phyloP scores from a whole-genome alignment of 768 basidiomycete species.

The Cytidiella melzeri region DNA sequence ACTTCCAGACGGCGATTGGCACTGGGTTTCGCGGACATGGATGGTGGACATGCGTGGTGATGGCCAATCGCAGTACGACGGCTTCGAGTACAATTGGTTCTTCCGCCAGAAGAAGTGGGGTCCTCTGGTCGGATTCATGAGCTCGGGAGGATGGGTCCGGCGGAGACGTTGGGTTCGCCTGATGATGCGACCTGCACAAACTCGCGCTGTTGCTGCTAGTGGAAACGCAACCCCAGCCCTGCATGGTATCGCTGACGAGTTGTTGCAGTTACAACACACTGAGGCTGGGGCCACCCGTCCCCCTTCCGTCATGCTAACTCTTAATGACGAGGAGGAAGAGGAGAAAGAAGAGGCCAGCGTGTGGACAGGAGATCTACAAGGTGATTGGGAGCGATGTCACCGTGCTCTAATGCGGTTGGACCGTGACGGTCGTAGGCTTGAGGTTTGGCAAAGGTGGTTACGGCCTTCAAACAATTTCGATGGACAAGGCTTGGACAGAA shows the following conservation, averaged over 20 bases:
- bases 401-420: constrained; percentile 45
- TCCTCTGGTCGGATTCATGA: constrained; percentile 49
- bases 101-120: constrained; percentile 68
- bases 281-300: constrained; percentile 16
- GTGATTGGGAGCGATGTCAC: constrained; percentile 58
- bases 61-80: constrained; percentile 74
- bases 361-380: constrained; percentile 50
- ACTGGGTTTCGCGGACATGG: constrained; percentile 75
- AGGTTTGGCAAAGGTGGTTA: constrained; percentile 73
- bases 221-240: neutral
- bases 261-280: constrained; percentile 1
- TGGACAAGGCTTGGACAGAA: constrained; percentile 20
- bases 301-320: constrained; percentile 19
- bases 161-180: constrained; percentile 78
- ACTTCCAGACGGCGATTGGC: constrained; percentile 76
- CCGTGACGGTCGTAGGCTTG: constrained; percentile 68
- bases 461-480: neutral
- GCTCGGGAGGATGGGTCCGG: constrained; percentile 69
- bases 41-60: constrained; percentile 87
- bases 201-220: neutral
- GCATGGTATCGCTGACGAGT: neutral
- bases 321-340: constrained; percentile 24
- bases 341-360: constrained; percentile 19
- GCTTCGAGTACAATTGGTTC: constrained; percentile 81
- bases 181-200: constrained; percentile 65